Evolutionary conservation across 305 asterid genomes (phyloP).

Genomic region (Lippia alba): DNA sequence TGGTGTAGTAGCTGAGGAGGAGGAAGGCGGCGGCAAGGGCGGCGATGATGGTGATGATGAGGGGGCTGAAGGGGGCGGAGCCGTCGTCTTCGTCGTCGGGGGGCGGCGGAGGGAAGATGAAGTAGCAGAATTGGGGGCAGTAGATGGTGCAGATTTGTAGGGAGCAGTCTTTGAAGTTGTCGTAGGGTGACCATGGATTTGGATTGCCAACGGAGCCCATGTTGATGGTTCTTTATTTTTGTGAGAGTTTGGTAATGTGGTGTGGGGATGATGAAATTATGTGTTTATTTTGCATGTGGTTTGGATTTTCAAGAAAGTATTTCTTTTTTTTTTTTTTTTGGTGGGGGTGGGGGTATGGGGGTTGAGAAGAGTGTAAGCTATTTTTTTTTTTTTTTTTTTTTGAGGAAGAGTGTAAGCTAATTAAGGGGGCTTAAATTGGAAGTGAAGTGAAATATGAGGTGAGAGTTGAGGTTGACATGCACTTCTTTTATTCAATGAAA

Average conservation of each 20-base stretch:
- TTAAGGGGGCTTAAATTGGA: conserved; percentile 35
- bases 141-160: conserved; percentile 58
- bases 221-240: not conserved
- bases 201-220: conserved; percentile 50
- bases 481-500: conserved; percentile 18
- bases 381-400: not conserved
- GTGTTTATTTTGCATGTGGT: conserved; percentile 8
- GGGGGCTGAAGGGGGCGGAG: conserved; percentile 48
- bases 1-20: conserved; percentile 48
- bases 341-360: conserved; percentile 3
- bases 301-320: not conserved
- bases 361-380: conserved; percentile 27
- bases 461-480: conserved; percentile 35
- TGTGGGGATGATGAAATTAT: conserved; percentile 13
- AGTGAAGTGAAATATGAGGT: conserved; percentile 23
- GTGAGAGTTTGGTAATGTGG: too few relatives aligned
- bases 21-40: conserved; percentile 45
- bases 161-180: conserved; percentile 56
- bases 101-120: conserved; percentile 62
- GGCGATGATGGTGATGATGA: conserved; percentile 51
- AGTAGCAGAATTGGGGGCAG: conserved; percentile 76
- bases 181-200: conserved; percentile 57
- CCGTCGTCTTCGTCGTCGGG: conserved; percentile 17
- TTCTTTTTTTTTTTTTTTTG: not conserved
- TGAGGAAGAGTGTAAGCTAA: conserved; percentile 28